A percentile compares a stretch with the other conserved stretches of the same genome.
These are phyloP conservation scores for Moniliophthora roreri DNA, from an alignment of 1,284 basidiomycete species.

Conservation along the genomic window DNA sequence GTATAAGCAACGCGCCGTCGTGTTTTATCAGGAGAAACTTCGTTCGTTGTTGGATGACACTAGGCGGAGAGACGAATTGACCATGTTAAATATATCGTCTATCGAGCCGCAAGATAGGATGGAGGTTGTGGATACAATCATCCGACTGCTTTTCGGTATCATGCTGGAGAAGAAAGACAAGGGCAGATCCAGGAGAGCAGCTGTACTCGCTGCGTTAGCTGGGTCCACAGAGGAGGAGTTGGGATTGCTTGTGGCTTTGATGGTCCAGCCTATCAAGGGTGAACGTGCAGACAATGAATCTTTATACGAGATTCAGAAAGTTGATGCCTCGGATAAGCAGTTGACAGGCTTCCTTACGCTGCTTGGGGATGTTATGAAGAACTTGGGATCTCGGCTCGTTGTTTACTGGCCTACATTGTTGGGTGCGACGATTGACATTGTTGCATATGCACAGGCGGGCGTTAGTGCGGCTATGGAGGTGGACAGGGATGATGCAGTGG, in stretches of 20 bases:
- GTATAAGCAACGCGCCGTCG: conserved; percentile 76
- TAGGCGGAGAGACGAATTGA: conserved; percentile 87
- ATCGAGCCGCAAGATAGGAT: conserved; percentile 65
- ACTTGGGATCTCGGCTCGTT: conserved; percentile 73
- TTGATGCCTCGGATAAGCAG: conserved; percentile 62
- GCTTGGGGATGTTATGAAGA: conserved; percentile 81
- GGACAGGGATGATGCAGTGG: conserved; percentile 31
- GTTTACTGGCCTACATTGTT: conserved; percentile 76
- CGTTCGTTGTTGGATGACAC: conserved; percentile 80
- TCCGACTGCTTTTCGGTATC: conserved; percentile 85
- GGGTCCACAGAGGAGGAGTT: conserved; percentile 79
- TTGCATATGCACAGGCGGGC: conserved; percentile 62
- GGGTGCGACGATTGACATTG: conserved; percentile 62
- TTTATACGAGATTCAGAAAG: conserved; percentile 26
- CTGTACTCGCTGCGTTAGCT: conserved; percentile 75
- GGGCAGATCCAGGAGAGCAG: conserved; percentile 75
- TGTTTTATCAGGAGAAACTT: conserved; percentile 69
- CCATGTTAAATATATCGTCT: conserved; percentile 66
- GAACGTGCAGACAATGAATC: conserved; percentile 25
- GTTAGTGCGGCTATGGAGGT: conserved; percentile 31
- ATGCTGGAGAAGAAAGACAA: conserved; percentile 84
- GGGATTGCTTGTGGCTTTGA: conserved; percentile 80
- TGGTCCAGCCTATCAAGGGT: conserved; percentile 78
- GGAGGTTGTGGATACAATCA: conserved; percentile 73
- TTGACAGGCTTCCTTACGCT: conserved; percentile 83